Evolutionary conservation across 306 rosid species (phyloP), one percentile per base, ranked within the genome.

Genomic region (Lagenaria siceraria): DNA sequence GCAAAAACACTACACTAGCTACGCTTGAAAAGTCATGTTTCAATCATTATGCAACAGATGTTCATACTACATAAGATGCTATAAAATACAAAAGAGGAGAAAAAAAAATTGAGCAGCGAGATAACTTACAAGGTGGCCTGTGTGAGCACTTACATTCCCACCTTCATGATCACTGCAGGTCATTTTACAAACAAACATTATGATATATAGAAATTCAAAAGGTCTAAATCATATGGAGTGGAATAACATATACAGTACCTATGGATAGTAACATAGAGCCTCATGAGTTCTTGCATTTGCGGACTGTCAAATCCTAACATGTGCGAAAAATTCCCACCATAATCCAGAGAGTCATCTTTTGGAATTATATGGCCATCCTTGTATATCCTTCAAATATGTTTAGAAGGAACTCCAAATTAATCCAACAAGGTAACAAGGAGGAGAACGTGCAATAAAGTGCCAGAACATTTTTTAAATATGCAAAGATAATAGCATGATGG

Each of bases 61-160:
- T 52, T 11, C 10, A 10, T 36, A 21, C 9, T 54, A 55, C 1
- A 4, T 15, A 13, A 54, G 35, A 55, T n/a, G 22, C 78, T 8
- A 55, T 8, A 78, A 10, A 59, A 79, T 21, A 77, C 59, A 77
- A 77, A 62, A 19, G 42, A 64, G 14, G n/a, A n/a, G 17, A 6
- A 21, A 38, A 2, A 24, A 74, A 53, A 13, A 13, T 15, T 76
- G 70, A 53, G 51, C 74, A 80, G 60, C 48, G 68, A 79, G 81
- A 78, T 63, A 62, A 82, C 96, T 88, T 84, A 92, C 99, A 7
- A 92, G 82, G 84, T 96, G 98, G 56, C 98, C 98, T 5, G 98
- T 89, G 82, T 96, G 99, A 49, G 99, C 91, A 82, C 99, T 96
- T 83, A 96, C 98, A 83, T 96, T 96, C 46, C 99, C 99, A 27